A percentile compares a stretch with the other conserved stretches of the same genome.
phyloP scores from a whole-genome alignment of 2,329 filamentous ascomycete species.

The Claviceps capensis region DNA sequence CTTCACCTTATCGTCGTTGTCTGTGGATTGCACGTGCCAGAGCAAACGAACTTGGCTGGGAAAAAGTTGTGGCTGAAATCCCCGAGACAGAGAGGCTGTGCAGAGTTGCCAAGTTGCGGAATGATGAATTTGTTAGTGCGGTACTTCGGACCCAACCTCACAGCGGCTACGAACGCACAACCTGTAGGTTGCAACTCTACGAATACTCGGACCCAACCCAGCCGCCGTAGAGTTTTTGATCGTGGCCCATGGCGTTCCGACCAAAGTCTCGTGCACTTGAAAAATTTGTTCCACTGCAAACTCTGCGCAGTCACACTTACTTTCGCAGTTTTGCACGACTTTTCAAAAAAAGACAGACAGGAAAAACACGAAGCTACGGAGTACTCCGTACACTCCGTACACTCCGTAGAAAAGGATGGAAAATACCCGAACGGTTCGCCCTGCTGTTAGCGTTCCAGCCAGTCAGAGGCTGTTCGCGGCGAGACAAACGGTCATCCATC shows the following conservation, averaged over 20 bases:
- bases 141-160: constrained; percentile 17
- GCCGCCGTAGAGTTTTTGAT: constrained; percentile 17
- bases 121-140: constrained; percentile 24
- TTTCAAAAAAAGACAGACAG: not conserved
- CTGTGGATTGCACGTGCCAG: too few relatives aligned
- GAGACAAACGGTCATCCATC: constrained; percentile 6
- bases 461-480: constrained; percentile 20
- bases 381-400: too few relatives aligned
- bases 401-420: not conserved
- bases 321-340: not conserved
- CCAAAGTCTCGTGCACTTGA: too few relatives aligned
- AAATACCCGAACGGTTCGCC: too few relatives aligned
- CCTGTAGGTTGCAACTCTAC: too few relatives aligned
- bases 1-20: too few relatives aligned
- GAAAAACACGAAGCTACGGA: not conserved
- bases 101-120: constrained; percentile 6
- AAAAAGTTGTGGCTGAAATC: not conserved
- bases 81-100: not conserved
- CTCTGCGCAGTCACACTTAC: too few relatives aligned
- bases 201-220: constrained; percentile 14
- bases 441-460: constrained; percentile 11
- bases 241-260: too few relatives aligned
- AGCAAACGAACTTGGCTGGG: not conserved
- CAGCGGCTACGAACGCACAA: constrained; percentile 12
- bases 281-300: too few relatives aligned